These are phyloP conservation scores for Apophysomyces trapeziformis DNA, from an alignment of 371 early-diverging fungal genomes.

Conservation along the genomic window DNA sequence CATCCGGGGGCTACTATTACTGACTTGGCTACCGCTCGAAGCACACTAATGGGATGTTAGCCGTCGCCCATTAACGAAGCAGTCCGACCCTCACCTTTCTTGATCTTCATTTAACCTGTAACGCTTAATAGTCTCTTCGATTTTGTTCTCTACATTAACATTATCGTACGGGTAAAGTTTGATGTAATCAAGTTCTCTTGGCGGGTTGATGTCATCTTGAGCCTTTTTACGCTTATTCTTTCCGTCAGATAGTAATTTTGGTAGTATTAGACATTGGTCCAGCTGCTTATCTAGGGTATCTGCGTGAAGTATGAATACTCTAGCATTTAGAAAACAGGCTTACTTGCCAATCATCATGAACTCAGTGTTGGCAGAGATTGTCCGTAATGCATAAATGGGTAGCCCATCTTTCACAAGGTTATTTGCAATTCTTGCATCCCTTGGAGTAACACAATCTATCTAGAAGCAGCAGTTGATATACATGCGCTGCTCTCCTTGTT, in stretches of 20 bases:
- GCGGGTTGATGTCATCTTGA: slow-evolving; percentile 20
- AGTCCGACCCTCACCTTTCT: slow-evolving; percentile 25
- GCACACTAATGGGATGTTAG: slow-evolving; percentile 34
- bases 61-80: no score
- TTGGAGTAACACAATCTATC: slow-evolving; percentile 52
- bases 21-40: slow-evolving; percentile 60
- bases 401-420: slow-evolving; percentile 22
- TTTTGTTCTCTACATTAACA: slow-evolving; percentile 46
- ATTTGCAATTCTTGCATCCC: slow-evolving; percentile 44
- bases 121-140: slow-evolving; percentile 37
- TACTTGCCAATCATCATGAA: slow-evolving; percentile 70
- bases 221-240: slow-evolving; percentile 17
- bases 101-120: slow-evolving; percentile 73
- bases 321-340: no score
- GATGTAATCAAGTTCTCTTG: slow-evolving; percentile 35
- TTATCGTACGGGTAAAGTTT: slow-evolving; percentile 45
- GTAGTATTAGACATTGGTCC: slow-evolving; percentile 51
- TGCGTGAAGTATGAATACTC: slow-evolving; percentile 16
- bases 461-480: slow-evolving; percentile 3
- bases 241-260: slow-evolving; percentile 31
- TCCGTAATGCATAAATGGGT: slow-evolving; percentile 64
- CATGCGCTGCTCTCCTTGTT: neutral
- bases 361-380: slow-evolving; percentile 70
- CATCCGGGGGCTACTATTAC: slow-evolving; percentile 55
- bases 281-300: slow-evolving; percentile 56